A percentile compares a stretch with the other conserved stretches of the same genome.
These are phyloP conservation scores for Pichia sp. DNA, from an alignment of 1,139 yeast genomes.

Conservation along the genomic window DNA sequence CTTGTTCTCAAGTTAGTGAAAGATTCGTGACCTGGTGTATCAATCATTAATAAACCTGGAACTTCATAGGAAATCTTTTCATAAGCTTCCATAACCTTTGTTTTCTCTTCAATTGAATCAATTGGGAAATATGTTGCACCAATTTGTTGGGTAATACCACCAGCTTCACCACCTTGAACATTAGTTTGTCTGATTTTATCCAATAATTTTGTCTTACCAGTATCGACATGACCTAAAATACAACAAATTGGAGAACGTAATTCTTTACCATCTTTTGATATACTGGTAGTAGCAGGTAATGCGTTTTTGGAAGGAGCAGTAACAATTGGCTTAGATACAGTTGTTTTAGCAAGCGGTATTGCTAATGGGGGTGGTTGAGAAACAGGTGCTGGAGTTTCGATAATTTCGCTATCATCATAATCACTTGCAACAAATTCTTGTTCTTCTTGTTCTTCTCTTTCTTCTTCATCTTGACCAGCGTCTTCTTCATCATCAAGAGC, in stretches of 20 bases:
- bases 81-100: slow-evolving; percentile 81
- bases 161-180: slow-evolving; percentile 99
- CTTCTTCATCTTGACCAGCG: slow-evolving; percentile 29
- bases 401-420: slow-evolving; percentile 15
- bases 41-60: slow-evolving; percentile 93
- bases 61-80: slow-evolving; percentile 87
- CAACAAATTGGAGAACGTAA: slow-evolving; percentile 98
- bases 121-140: slow-evolving; percentile 99
- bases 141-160: slow-evolving; percentile 99
- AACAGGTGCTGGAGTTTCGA: background rate
- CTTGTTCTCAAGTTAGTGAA: slow-evolving; percentile 95
- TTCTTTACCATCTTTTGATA: slow-evolving; percentile 31
- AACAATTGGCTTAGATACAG: slow-evolving; percentile 16
- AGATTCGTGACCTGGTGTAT: slow-evolving; percentile 99
- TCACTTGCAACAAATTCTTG: slow-evolving; percentile 25
- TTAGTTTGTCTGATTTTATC: slow-evolving; percentile 98
- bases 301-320: slow-evolving; percentile 7
- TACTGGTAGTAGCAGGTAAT: slow-evolving; percentile 22
- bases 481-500: slow-evolving; percentile 47
- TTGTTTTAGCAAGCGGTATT: no score
- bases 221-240: slow-evolving; percentile 98
- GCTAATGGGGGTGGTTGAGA: slow-evolving; percentile 15
- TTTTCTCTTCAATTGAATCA: slow-evolving; percentile 84
- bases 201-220: slow-evolving; percentile 95
- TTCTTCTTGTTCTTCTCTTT: slow-evolving; percentile 24